Evolutionary conservation across 2,329 filamentous ascomycete genomes (phyloP).

Genomic region (Nothophaeocryptopus gaeumannii): DNA sequence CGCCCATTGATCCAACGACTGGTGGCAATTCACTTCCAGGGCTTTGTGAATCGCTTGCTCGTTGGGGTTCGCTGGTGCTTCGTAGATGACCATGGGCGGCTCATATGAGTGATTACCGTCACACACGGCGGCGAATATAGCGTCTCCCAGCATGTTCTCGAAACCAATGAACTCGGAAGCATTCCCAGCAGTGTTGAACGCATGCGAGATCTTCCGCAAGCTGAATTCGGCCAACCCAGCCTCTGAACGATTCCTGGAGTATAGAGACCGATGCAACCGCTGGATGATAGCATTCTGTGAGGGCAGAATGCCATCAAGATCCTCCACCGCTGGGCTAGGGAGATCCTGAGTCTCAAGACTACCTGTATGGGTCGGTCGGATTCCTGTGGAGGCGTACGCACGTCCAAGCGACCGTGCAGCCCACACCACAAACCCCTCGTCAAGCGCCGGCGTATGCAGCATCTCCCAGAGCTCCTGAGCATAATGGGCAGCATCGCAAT

Average conservation of each 20-base stretch:
- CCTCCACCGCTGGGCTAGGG: background rate
- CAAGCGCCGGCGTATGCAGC: constrained; percentile 20
- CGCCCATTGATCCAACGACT: constrained; percentile 26
- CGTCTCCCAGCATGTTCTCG: constrained; percentile 28
- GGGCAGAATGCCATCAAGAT: constrained; percentile 14
- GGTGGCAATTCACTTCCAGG: constrained; percentile 13
- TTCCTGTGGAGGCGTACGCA: constrained; percentile 62
- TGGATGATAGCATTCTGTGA: constrained; percentile 37
- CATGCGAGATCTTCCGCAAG: constrained; percentile 26
- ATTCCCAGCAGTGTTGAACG: constrained; percentile 17
- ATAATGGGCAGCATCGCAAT: constrained; percentile 56
- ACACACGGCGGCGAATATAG: constrained; percentile 24
- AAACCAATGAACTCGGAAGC: constrained; percentile 27
- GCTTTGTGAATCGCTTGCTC: constrained; percentile 18
- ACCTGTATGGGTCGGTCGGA: constrained; percentile 10
- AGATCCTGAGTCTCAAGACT: too few relatives aligned
- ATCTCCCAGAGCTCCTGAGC: constrained; percentile 26
- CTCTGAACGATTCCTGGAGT: constrained; percentile 34
- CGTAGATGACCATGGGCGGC: constrained; percentile 17
- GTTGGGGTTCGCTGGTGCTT: background rate
- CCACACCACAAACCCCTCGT: constrained; percentile 61
- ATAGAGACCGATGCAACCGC: constrained; percentile 29
- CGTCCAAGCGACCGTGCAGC: constrained; percentile 79
- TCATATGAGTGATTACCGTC: constrained; percentile 29
- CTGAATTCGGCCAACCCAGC: constrained; percentile 47